phyloP scores from a whole-genome alignment of 331 rosid genomes.

The Acacia pycnantha region DNA sequence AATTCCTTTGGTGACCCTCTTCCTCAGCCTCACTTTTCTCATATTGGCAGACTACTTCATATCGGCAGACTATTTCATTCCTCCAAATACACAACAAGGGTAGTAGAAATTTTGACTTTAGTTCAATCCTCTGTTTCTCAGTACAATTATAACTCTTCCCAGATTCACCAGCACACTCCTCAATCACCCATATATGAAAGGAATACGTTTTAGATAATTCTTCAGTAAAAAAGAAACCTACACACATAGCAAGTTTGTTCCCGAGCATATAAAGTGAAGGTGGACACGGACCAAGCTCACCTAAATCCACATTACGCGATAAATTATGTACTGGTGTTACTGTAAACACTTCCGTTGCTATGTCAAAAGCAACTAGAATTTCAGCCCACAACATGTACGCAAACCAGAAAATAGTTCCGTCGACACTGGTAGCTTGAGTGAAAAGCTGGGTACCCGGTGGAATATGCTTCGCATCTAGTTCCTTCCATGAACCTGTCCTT shows the following conservation, averaged over 20 bases:
- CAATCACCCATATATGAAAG: not conserved
- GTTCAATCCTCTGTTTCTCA: not conserved
- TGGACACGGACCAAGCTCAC: no score
- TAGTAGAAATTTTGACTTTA: not conserved
- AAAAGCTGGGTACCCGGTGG: no score
- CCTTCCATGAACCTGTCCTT: no score
- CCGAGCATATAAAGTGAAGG: no score
- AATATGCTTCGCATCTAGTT: no score
- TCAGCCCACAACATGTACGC: no score
- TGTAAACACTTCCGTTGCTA: not conserved
- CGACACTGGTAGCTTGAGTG: not conserved
- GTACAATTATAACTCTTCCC: not conserved
- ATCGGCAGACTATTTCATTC: not conserved
- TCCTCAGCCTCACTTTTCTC: not conserved
- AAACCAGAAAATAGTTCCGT: conserved; percentile 23
- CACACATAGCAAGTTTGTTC: no score
- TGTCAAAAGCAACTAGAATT: not conserved
- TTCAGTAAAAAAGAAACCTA: no score
- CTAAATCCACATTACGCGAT: no score
- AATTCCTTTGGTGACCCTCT: not conserved
- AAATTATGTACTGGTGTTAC: not conserved
- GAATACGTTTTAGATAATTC: no score
- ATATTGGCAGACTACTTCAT: not conserved
- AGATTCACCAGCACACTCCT: not conserved
- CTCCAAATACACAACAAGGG: not conserved